Evolutionary conservation across 108 stramenopile species (phyloP).

Genomic region (Nitzschia sp.): DNA sequence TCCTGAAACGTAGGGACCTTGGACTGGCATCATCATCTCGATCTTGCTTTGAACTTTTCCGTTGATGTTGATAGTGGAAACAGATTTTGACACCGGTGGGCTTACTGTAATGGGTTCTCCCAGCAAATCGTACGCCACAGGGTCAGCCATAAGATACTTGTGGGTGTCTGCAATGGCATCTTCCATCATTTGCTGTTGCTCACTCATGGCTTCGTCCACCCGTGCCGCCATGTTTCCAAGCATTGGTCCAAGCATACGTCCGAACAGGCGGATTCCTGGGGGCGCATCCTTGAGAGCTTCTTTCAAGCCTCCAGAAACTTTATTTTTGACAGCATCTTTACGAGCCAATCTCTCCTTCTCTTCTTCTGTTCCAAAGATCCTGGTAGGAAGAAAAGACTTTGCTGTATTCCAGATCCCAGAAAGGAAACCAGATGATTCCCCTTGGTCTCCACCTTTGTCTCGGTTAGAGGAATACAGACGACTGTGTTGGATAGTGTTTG

Average conservation of each 20-base stretch:
- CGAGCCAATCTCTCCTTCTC: constrained; percentile 44
- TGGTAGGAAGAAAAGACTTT: constrained; percentile 41
- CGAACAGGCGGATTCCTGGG: constrained; percentile 65
- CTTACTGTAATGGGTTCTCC: constrained; percentile 66
- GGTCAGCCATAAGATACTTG: constrained; percentile 47
- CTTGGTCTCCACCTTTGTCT: constrained; percentile 8
- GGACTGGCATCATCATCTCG: constrained; percentile 55
- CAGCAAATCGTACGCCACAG: constrained; percentile 29
- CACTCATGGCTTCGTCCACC: constrained; percentile 56
- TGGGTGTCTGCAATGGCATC: constrained; percentile 64
- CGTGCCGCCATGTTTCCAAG: constrained; percentile 40
- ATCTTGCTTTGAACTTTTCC: constrained; percentile 52
- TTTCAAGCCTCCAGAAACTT: constrained; percentile 53
- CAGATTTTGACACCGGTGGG: constrained; percentile 68
- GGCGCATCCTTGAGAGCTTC: constrained; percentile 70
- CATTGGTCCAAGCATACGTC: constrained; percentile 58
- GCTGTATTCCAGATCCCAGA: constrained; percentile 19
- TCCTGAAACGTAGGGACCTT: constrained; percentile 44
- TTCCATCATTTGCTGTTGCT: constrained; percentile 60
- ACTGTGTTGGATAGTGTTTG: not conserved
- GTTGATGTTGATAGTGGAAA: constrained; percentile 56
- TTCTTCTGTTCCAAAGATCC: constrained; percentile 50
- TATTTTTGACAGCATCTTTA: constrained; percentile 39
- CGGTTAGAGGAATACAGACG: not conserved
- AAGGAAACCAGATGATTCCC: constrained; percentile 11